phyloP scores from a whole-genome alignment of 306 rosid species.

The Inga oerstediana region DNA sequence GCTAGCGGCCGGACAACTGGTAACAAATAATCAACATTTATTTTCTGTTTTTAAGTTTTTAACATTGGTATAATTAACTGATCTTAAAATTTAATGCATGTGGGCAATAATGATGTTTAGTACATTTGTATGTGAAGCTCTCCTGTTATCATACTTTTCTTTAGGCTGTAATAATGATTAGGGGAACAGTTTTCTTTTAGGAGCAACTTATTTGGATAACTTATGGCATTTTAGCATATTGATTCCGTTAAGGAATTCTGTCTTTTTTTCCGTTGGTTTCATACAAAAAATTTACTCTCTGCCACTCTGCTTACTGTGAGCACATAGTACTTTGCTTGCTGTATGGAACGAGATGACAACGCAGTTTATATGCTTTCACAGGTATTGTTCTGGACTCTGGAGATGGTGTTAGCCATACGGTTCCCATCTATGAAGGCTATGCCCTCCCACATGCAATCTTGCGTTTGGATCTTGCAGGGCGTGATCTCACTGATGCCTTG shows the following conservation, averaged over 20 bases:
- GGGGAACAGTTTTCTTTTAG: neutral
- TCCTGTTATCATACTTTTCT: neutral
- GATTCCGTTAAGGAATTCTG: neutral
- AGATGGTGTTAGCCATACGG: conserved; percentile 99
- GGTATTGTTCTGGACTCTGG: conserved; percentile 97
- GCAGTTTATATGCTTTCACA: conserved; percentile 33
- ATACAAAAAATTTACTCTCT: neutral
- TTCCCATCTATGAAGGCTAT: conserved; percentile 96
- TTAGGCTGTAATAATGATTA: neutral
- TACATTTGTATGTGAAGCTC: neutral
- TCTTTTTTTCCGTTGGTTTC: neutral
- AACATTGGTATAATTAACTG: neutral
- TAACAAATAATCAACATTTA: conserved; percentile 35
- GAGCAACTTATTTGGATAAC: neutral
- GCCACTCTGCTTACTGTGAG: neutral
- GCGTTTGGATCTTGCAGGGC: conserved; percentile 96
- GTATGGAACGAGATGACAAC: neutral
- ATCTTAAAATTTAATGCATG: neutral
- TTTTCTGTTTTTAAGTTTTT: neutral
- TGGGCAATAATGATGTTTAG: neutral
- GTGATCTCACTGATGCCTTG: conserved; percentile 93
- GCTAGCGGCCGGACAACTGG: conserved; percentile 99
- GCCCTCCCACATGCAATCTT: conserved; percentile 98
- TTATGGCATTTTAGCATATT: neutral
- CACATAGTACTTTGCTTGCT: neutral